Base-by-base conservation (phyloP, 2,329 filamentous ascomycete genomes). In the Davidsoniella virescens region DNA sequence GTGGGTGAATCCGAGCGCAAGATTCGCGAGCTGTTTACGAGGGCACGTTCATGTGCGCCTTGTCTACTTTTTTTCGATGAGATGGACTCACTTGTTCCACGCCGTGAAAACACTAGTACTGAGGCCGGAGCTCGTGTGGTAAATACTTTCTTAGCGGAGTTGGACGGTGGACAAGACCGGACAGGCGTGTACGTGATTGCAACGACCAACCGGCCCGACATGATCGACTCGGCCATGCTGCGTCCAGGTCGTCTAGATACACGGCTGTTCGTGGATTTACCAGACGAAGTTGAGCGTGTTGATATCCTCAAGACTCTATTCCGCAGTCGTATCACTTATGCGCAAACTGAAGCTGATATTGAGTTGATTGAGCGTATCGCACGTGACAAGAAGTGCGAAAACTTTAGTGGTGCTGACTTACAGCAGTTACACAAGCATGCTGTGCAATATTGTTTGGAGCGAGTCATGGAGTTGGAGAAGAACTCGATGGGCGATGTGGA, bases 11-110 rank as follows among this genome's bases (percentile, higher is more conserved):
- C 86, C 5, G 92, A 98, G 66, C 82, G 90, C 9, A 86, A 88
- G 0, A 84, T 98, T 1, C 80, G 92, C 18, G 87, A 94, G 62
- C 83, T 96, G 0, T 98, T 98, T 64, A 78, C 81, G 55, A 82
- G 90, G 14, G 92, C 92, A 1, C 78, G 88, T 47, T 84, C 84
- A 1, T 90, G 84, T 6, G 76, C 87, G 0, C 92, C 92, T 1
- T 96, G 90, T 61, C 87, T 98, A 50, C 81, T 98, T 52, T 96
- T 98, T 74, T 96, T 98, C 61, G 92, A 98, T 62, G 92, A 98
- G 66, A 75, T 98, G 48, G 92, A 98, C 64, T 90, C 92, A 1
- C 70, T 98, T 2, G 88, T 92, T 0, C 88, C 90, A 0, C 80
- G 80, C 47, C 80, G 92, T 50, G 87, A 90, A 60, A 83, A 83